Base-by-base conservation (phyloP, 2,329 filamentous ascomycete genomes). In the Penicillium sp. region DNA sequence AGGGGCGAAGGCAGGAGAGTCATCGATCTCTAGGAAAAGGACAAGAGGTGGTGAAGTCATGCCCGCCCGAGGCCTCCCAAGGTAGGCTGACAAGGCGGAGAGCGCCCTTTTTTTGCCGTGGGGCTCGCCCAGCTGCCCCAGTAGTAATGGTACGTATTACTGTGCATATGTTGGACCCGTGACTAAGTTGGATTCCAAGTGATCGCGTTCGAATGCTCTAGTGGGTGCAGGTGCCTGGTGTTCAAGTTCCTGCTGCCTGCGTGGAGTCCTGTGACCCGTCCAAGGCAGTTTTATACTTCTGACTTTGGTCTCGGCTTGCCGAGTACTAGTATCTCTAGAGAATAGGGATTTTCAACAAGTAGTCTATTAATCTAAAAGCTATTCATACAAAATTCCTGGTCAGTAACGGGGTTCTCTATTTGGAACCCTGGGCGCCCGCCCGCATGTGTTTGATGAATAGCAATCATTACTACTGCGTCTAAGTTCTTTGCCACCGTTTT, bases 1-100 rank as follows among this genome's bases (percentile, higher is more conserved):
- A 69, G 56, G 48, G 65, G 63, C 52, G 67, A 70, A 46, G 70
- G 66, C 62, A 69, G 65, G 57, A 71, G 59, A 63, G 62, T 75
- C 72, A 75, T 71, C 62, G 69, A 68, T 64, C 61, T 60, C 55
- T 58, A n/a, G 30, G 26, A 55, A 41, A 43, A 45, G 45, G 37
- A 46, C 27, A 50, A 44, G 32, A 39, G 26, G 48, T 56, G 30
- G 50, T 55, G 40, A 55, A 58, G 56, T 58, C 51, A 56, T 63
- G 53, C 46, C n/a, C 49, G 49, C 45, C 44, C 24, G 37, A 34
- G 49, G 32, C 37, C 15, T 29, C 29, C 41, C 42, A 26, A 46
- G 44, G 34, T 54, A 56, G 56, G 58, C 58, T 59, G 58, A 63
- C 42, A 63, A 63, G 61, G 61, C 61, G 61, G 61, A 62, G 61